Evolutionary conservation across 306 rosid genomes (phyloP).

Genomic region (Vigna radiata): DNA sequence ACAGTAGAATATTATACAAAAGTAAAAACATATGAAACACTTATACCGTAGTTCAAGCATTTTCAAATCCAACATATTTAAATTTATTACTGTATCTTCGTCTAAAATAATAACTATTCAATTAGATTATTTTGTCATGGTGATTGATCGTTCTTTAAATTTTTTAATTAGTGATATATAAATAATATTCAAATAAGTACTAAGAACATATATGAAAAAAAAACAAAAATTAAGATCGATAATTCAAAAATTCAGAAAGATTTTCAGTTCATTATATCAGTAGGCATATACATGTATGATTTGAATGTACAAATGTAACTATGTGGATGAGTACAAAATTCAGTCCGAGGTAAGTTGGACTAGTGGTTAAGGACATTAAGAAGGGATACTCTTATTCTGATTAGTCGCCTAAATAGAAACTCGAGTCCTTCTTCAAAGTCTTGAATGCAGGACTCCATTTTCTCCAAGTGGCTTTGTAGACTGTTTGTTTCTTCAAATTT

Average conservation of each 20-base stretch:
- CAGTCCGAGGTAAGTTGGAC: background rate
- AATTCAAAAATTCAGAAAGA: background rate
- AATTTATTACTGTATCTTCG: too few relatives aligned
- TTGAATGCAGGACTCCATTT: slow-evolving; percentile 43
- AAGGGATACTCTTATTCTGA: slow-evolving; percentile 48
- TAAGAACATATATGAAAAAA: too few relatives aligned
- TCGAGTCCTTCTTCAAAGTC: slow-evolving; percentile 51
- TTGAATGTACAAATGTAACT: slow-evolving; percentile 32
- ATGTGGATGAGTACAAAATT: slow-evolving; percentile 34
- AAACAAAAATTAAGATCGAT: too few relatives aligned
- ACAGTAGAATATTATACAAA: too few relatives aligned
- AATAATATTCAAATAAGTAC: too few relatives aligned
- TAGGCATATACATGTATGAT: slow-evolving; percentile 29
- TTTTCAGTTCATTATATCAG: background rate
- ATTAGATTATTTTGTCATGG: too few relatives aligned
- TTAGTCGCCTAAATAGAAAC: slow-evolving; percentile 43
- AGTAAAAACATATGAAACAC: too few relatives aligned
- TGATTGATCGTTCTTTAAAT: too few relatives aligned
- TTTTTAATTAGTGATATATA: too few relatives aligned
- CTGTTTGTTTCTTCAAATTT: slow-evolving; percentile 34
- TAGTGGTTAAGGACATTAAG: slow-evolving; percentile 47
- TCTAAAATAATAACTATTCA: too few relatives aligned
- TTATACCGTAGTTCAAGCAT: too few relatives aligned
- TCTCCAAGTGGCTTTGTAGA: slow-evolving; percentile 42
- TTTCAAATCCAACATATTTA: too few relatives aligned